Conservation (phyloP, 2,329 filamentous ascomycete genomes). For the Exophiala alcalophila region DNA sequence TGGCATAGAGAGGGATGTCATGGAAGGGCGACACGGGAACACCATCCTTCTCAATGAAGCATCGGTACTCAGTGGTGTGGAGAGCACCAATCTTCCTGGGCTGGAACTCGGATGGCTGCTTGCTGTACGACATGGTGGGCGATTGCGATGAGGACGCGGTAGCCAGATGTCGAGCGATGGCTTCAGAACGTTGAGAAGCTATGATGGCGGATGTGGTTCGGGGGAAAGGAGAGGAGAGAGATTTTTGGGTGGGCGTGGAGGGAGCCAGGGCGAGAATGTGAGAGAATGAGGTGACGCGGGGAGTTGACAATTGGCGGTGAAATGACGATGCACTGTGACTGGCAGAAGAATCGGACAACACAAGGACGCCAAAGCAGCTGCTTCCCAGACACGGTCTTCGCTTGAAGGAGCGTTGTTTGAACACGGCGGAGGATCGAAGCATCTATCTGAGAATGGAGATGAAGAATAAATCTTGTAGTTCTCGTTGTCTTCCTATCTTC, state of each 20-base stretch:
- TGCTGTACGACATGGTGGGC: slow-evolving; percentile 37
- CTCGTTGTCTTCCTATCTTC: not conserved
- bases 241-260: slow-evolving; percentile 22
- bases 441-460: slow-evolving; percentile 14
- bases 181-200: slow-evolving; percentile 47
- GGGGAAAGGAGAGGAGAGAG: slow-evolving; percentile 25
- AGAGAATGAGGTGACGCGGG: slow-evolving; percentile 2
- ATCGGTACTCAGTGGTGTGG: slow-evolving; percentile 93
- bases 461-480: not conserved
- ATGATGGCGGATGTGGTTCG: slow-evolving; percentile 38
- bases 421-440: slow-evolving; percentile 6
- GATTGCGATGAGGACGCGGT: slow-evolving; percentile 35
- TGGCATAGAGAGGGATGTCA: slow-evolving; percentile 97
- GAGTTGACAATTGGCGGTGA: slow-evolving; percentile 25
- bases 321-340: slow-evolving; percentile 22
- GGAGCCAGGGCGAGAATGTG: slow-evolving; percentile 25
- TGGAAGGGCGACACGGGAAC: slow-evolving; percentile 92
- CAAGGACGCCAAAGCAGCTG: slow-evolving; percentile 15
- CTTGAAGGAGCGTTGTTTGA: slow-evolving; percentile 8
- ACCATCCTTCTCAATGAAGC: slow-evolving; percentile 98
- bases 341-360: slow-evolving; percentile 15
- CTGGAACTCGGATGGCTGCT: slow-evolving; percentile 66
- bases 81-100: slow-evolving; percentile 83
- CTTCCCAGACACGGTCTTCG: slow-evolving; percentile 12
- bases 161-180: slow-evolving; percentile 50